phyloP scores from a whole-genome alignment of 495 filamentous ascomycete genomes.

The Aspergillus taichungensis region DNA sequence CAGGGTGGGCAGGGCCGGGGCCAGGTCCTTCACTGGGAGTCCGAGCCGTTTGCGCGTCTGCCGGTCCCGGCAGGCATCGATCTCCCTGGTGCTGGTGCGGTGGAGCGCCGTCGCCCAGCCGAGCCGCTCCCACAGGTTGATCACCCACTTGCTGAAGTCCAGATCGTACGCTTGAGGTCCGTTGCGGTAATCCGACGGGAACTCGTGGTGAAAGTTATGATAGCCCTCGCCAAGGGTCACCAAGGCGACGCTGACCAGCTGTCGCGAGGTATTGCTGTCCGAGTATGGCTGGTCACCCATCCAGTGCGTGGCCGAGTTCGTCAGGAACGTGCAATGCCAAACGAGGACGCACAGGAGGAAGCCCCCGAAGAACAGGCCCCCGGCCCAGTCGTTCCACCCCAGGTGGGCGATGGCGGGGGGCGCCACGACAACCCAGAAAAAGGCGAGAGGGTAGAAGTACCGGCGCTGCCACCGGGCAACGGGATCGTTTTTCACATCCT shows the following conservation, averaged over 20 bases:
- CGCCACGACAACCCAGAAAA: constrained; percentile 79
- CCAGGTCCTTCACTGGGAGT: constrained; percentile 80
- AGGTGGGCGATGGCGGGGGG: constrained; percentile 78
- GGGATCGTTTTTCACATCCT: constrained; percentile 88
- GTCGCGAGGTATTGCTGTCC: constrained; percentile 95
- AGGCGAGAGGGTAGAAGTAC: constrained; percentile 81
- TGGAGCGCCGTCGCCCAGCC: constrained; percentile 93
- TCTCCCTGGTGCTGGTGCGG: constrained; percentile 94
- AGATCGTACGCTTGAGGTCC: constrained; percentile 97
- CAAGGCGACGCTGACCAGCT: constrained; percentile 90
- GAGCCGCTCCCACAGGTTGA: constrained; percentile 89
- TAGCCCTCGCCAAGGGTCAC: constrained; percentile 97
- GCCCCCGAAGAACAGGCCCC: constrained; percentile 89
- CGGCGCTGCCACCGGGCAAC: constrained; percentile 92
- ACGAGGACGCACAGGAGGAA: constrained; percentile 97
- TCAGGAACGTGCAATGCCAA: constrained; percentile 98
- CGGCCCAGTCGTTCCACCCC: constrained; percentile 81
- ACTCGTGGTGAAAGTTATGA: constrained; percentile 99
- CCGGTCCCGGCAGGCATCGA: constrained; percentile 96
- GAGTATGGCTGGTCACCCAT: constrained; percentile 98
- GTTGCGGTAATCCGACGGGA: constrained; percentile 98
- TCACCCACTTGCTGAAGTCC: constrained; percentile 97
- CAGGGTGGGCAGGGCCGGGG: constrained; percentile 96
- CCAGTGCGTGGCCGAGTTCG: constrained; percentile 98
- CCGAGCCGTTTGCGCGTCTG: constrained; percentile 98